Evolutionary conservation across 805 yeast species (phyloP).

Genomic region (Wickerhamia fluorescens): DNA sequence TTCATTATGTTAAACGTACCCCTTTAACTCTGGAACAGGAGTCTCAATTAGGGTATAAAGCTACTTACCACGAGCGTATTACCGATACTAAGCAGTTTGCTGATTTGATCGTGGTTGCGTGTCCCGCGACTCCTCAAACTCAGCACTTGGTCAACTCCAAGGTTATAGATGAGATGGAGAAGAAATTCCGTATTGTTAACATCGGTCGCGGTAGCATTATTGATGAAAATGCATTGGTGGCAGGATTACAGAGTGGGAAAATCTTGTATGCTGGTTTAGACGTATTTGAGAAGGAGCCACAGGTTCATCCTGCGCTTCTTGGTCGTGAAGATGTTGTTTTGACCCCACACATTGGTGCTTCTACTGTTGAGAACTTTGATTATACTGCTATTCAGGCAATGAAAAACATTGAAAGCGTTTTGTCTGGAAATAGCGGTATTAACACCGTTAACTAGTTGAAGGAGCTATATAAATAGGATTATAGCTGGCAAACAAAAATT

Average conservation of each 20-base stretch:
- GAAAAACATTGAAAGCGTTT: conserved; percentile 43
- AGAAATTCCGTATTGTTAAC: conserved; percentile 59
- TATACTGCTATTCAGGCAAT: conserved; percentile 47
- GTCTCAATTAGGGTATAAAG: conserved; percentile 36
- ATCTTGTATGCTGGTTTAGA: conserved; percentile 66
- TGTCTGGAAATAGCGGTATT: conserved; percentile 32
- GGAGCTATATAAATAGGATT: no score
- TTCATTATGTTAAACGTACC: conserved; percentile 55
- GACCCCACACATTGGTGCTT: conserved; percentile 69
- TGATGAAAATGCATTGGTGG: conserved; percentile 58
- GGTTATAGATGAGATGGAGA: conserved; percentile 40
- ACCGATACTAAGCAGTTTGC: conserved; percentile 29
- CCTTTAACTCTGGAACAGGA: conserved; percentile 28
- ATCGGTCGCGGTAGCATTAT: conserved; percentile 71
- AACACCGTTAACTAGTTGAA: conserved; percentile 6
- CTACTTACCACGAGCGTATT: conserved; percentile 32
- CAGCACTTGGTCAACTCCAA: conserved; percentile 44
- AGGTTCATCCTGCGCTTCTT: conserved; percentile 41
- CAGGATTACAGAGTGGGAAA: conserved; percentile 53
- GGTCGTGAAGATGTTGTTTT: conserved; percentile 56
- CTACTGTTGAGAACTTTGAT: conserved; percentile 50
- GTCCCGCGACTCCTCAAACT: conserved; percentile 61
- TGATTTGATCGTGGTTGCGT: conserved; percentile 58
- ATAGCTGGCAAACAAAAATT: no score
- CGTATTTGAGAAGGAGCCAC: conserved; percentile 62